Conservation (phyloP, 129 eudicot species). For the Tagetes erecta region DNA sequence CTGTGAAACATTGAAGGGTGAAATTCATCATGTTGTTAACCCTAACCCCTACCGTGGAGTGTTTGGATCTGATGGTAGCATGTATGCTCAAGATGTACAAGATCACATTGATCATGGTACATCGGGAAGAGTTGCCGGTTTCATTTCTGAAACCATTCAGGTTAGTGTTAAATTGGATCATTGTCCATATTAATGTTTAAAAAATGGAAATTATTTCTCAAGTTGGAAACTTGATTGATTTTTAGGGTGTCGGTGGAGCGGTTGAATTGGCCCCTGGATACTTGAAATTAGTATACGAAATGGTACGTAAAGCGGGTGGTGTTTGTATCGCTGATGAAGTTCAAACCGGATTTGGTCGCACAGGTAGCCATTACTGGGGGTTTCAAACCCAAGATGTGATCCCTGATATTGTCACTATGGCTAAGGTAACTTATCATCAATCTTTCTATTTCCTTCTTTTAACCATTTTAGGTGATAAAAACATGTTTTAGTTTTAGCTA, state of each 20-base stretch:
- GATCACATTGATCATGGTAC: constrained; percentile 96
- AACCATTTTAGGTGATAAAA: background rate
- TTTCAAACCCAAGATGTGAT: constrained; percentile 87
- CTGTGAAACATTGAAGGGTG: constrained; percentile 54
- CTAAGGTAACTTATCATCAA: constrained; percentile 58
- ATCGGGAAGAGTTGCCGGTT: constrained; percentile 93
- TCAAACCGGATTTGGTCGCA: constrained; percentile 95
- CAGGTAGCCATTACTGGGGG: constrained; percentile 98
- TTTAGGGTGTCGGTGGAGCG: constrained; percentile 96
- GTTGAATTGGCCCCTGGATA: constrained; percentile 97
- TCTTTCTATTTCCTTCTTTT: background rate
- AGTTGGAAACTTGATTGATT: constrained; percentile 21
- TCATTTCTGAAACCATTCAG: constrained; percentile 96
- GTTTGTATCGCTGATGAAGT: constrained; percentile 98
- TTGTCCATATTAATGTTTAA: background rate
- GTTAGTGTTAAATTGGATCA: constrained; percentile 30
- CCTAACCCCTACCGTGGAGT: constrained; percentile 95
- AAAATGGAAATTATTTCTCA: background rate
- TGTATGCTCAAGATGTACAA: constrained; percentile 84
- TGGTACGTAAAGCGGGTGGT: constrained; percentile 92
- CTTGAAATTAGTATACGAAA: constrained; percentile 75
- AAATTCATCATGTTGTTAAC: constrained; percentile 88
- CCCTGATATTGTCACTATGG: constrained; percentile 99
- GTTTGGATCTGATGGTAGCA: constrained; percentile 77
- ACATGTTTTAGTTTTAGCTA: background rate